These are phyloP conservation scores for Monosporascus sp. DNA, from an alignment of 2,329 filamentous ascomycete species.

Conservation along the genomic window DNA sequence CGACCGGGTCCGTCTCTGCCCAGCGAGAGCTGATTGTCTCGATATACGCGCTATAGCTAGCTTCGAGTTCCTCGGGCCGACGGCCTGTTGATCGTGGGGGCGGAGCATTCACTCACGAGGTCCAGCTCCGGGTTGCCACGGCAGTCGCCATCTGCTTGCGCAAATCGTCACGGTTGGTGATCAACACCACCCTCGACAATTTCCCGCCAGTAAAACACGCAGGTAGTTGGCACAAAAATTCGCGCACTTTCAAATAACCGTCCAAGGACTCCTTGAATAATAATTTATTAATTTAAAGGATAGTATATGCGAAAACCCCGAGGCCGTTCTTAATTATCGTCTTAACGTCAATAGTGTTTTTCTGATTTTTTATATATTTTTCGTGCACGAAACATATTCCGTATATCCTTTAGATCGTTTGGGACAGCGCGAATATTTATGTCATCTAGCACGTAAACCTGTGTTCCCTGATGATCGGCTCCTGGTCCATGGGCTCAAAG, in stretches of 20 bases:
- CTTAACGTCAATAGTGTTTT: too few species aligned
- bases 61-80: conserved; percentile 7
- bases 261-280: too few species aligned
- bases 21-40: conserved; percentile 6
- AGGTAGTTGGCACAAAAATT: too few species aligned
- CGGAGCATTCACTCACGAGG: conserved; percentile 8
- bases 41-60: conserved; percentile 7
- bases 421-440: too few species aligned
- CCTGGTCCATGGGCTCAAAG: conserved; percentile 8
- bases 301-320: too few species aligned
- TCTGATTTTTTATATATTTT: too few species aligned
- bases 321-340: too few species aligned
- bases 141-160: conserved; percentile 10
- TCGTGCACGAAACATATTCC: too few species aligned
- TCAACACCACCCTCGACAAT: conserved; percentile 7
- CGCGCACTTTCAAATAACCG: too few species aligned
- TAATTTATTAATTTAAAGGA: too few species aligned
- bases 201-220: conserved; percentile 11
- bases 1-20: conserved; percentile 4
- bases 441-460: conserved; percentile 1
- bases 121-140: conserved; percentile 3
- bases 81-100: conserved; percentile 1
- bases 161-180: conserved; percentile 13
- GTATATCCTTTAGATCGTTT: too few species aligned
- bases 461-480: conserved; percentile 8